Evolutionary conservation across 1,284 basidiomycete species (phyloP), one percentile per base, ranked within the genome.

Genomic region (Phenoliferia sp.): DNA sequence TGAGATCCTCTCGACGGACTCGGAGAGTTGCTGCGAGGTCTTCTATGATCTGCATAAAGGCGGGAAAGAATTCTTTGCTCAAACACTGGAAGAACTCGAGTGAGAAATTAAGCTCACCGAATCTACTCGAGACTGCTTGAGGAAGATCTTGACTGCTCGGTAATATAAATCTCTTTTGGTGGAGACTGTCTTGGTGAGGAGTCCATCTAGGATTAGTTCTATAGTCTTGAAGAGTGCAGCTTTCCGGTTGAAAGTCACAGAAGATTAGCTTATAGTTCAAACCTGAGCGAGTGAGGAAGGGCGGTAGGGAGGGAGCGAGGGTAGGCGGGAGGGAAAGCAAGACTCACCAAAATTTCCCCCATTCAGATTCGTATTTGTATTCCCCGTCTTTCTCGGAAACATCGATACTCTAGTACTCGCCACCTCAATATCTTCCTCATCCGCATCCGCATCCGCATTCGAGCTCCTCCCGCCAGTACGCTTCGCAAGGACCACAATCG

Each of bases 11-110:
- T 50, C 94, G 83, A 60, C 86, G 83, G 3, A 94, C 76, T 3
- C 84, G 82, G 33, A 93, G 84, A 0, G 92, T 91, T 0, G 90
- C 90, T 0, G 92, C 89, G 17, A 96, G 79, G 75, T 94, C 90
- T 74, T 95, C 92, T 26, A 94, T 86, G 22, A 95, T 82, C 92
- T 95, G 73, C 1, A 34, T 5, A 19, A 32, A 5, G 55, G 17
- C n/a, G 32, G 26, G 10, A 17, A 29, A 29, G 26, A 28, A 17
- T 9, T 17, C 15, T 5, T 56, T 28, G 39, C 12, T 12, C 32
- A 17, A 58, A 12, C n/a, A 17, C 16, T 16, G 22, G 60, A 52
- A 33, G 33, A 7, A 26, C 15, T 32, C 31, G 16, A n/a, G 15
- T 39, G 29, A 35, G 15, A 9, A 52, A 33, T 36, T 31, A 34